phyloP scores from a whole-genome alignment of 768 basidiomycete genomes.

The Kwoniella pini region DNA sequence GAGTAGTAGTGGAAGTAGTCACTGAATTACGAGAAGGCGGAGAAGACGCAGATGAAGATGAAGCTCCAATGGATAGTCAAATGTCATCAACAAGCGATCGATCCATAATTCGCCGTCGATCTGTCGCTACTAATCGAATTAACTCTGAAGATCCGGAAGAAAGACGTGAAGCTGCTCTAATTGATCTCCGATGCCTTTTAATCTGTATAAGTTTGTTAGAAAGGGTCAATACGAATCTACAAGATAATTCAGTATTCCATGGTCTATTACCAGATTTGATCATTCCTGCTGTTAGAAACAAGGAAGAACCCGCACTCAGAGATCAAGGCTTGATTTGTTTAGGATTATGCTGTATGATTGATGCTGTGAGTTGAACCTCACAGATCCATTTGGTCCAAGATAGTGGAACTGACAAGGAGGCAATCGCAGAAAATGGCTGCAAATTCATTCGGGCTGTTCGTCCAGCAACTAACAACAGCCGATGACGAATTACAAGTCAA shows the following conservation, averaged over 20 bases:
- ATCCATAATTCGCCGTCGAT: conserved; percentile 9
- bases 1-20: conserved; percentile 83
- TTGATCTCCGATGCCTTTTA: conserved; percentile 72
- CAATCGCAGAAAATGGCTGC: conserved; percentile 57
- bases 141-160: conserved; percentile 61
- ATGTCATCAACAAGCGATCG: conserved; percentile 51
- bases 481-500: conserved; percentile 68
- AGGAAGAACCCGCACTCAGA: conserved; percentile 71
- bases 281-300: conserved; percentile 83
- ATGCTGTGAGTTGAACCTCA: conserved; percentile 40
- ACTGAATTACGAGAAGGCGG: conserved; percentile 68
- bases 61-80: conserved; percentile 48
- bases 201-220: conserved; percentile 83
- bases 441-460: conserved; percentile 75
- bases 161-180: conserved; percentile 62
- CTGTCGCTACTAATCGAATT: conserved; percentile 15
- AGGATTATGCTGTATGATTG: conserved; percentile 83
- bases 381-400: not conserved
- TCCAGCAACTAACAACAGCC: conserved; percentile 68
- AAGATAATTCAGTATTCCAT: conserved; percentile 70
- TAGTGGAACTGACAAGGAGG: no score
- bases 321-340: conserved; percentile 78
- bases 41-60: conserved; percentile 34
- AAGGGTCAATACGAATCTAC: conserved; percentile 69
- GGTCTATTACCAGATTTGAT: conserved; percentile 77